Evolutionary conservation across 2,329 filamentous ascomycete species (phyloP), one percentile per base, ranked within the genome.

Genomic region (Tolypocladium capitatum): DNA sequence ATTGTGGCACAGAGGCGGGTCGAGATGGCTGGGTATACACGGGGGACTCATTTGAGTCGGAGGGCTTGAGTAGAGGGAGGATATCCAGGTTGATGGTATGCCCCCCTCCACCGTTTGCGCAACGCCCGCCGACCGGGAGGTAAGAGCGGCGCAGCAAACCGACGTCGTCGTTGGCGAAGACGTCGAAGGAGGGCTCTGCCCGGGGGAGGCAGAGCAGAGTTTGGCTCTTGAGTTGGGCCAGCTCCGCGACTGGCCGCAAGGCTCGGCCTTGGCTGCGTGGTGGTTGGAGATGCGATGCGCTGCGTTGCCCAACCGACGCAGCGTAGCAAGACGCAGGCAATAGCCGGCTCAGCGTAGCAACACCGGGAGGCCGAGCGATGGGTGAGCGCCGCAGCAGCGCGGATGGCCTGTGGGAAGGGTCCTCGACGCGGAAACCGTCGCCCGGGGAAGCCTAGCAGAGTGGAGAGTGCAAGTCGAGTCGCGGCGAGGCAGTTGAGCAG

Each of bases 41-140:
- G 58, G 74, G 73, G 66, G 82, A 81, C 76, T 85, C 82, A 76
- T 81, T 72, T 68, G 83, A 82, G 76, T 81, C 81, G 63, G 80
- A 72, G 63, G 75, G 77, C 76, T 90, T 86, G 68, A 95, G 78
- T 56, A 95, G 79, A 57, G 84, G 83, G 69, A 86, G 81, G 84
- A 95, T 94, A 90, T 95, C 89, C 89, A 95, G 83, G 78, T 75
- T 90, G 80, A 73, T 79, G 77, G 75, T 75, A 62, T 54, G 48
- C 47, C 51, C 51, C 49, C 55, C 56, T 49, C 55, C 55, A 53
- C 51, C 56, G 51, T 53, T 54, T 52, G 51, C 50, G 51, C 56
- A 50, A 48, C 56, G 52, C 49, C 55, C 52, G 59, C 58, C 55
- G 47, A 53, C 55, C 58, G 60, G 55, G 46, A 58, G 56, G 46